These are phyloP conservation scores for Mucuna pruriens DNA, from an alignment of 306 rosid species.

Conservation along the genomic window DNA sequence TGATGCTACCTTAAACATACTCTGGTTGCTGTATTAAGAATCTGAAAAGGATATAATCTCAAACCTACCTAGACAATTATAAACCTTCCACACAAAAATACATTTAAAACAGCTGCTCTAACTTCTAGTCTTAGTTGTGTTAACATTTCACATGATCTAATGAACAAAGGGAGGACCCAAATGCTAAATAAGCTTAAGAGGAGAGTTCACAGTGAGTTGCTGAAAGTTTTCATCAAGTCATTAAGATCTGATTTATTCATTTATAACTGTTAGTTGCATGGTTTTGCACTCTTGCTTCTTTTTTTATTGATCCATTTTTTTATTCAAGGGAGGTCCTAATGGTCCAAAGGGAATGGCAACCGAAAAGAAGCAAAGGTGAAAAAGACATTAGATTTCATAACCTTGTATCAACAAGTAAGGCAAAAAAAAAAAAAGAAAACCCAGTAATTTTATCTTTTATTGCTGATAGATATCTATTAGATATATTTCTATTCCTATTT, in stretches of 20 bases:
- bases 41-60: background rate
- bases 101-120: background rate
- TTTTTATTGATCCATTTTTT: background rate
- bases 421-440: slow-evolving; percentile 7
- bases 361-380: no score
- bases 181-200: background rate
- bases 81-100: background rate
- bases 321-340: background rate
- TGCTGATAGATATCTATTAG: background rate
- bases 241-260: background rate
- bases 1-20: background rate
- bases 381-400: background rate
- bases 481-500: no score
- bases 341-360: background rate
- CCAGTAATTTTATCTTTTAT: background rate
- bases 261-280: background rate
- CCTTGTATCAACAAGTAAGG: background rate
- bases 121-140: background rate
- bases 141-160: background rate
- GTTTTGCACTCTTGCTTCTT: background rate
- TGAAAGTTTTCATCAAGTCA: background rate
- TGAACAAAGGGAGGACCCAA: background rate
- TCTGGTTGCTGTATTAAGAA: background rate
- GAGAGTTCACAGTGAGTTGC: background rate
- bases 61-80: background rate